These are phyloP conservation scores for Mycena floridula DNA, from an alignment of 768 basidiomycete species.

Conservation along the genomic window DNA sequence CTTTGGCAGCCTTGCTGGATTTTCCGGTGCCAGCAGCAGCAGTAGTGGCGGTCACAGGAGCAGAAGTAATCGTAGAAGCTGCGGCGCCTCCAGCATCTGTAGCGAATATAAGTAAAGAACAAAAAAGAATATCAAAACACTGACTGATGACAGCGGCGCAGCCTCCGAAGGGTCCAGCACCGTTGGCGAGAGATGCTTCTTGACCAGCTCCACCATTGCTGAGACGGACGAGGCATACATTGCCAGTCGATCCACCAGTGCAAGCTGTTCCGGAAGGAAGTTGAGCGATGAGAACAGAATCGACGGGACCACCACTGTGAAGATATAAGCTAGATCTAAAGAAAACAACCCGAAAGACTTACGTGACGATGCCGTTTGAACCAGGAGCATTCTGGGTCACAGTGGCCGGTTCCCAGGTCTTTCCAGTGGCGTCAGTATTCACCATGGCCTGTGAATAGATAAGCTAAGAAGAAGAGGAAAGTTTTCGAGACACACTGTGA, in stretches of 20 bases:
- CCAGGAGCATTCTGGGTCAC: no score
- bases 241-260: constrained; percentile 21
- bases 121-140: background rate
- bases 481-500: no score
- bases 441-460: no score
- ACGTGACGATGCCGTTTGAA: no score
- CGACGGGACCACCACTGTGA: constrained; percentile 15
- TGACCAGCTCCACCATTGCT: constrained; percentile 21
- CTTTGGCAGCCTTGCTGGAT: background rate
- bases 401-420: no score
- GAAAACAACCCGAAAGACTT: no score
- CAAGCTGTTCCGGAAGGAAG: constrained; percentile 28
- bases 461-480: no score
- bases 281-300: constrained; percentile 18
- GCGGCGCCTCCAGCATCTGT: background rate
- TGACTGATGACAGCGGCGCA: constrained; percentile 15
- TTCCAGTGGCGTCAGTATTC: no score
- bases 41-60: constrained; percentile 2
- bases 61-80: constrained; percentile 1
- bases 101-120: constrained; percentile 1
- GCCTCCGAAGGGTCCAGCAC: constrained; percentile 26
- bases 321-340: no score
- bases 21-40: constrained; percentile 3
- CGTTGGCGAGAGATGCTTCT: constrained; percentile 14
- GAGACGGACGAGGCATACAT: constrained; percentile 29